Percentiles rank a stretch among this genome's conserved stretches.
These are phyloP conservation scores for Ilex paraguariensis DNA, from an alignment of 305 asterid species.

Conservation along the genomic window DNA sequence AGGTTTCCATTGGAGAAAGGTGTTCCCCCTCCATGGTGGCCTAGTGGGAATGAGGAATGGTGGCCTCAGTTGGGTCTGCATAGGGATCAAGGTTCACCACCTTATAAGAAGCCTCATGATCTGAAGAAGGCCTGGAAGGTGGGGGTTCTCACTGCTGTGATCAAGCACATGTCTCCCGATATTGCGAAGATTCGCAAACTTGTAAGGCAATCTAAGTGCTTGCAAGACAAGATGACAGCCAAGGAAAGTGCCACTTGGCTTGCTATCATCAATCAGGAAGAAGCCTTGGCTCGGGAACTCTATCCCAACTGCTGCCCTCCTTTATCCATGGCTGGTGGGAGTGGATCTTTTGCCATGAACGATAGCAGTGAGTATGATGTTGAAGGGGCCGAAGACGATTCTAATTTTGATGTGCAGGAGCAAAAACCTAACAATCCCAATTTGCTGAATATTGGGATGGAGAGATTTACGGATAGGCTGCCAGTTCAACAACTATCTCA, in stretches of 20 bases:
- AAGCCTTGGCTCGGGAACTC: slow-evolving; percentile 54
- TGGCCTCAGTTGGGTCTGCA: slow-evolving; percentile 73
- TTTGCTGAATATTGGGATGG: slow-evolving; percentile 34
- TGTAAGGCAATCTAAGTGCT: slow-evolving; percentile 73
- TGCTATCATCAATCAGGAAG: slow-evolving; percentile 76
- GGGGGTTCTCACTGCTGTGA: slow-evolving; percentile 72
- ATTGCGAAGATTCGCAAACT: slow-evolving; percentile 71
- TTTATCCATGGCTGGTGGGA: slow-evolving; percentile 30
- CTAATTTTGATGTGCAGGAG: slow-evolving; percentile 49
- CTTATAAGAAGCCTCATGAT: slow-evolving; percentile 91
- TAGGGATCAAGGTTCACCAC: slow-evolving; percentile 59
- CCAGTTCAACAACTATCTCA: slow-evolving; percentile 31
- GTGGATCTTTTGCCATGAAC: slow-evolving; percentile 29
- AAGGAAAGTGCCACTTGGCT: slow-evolving; percentile 89
- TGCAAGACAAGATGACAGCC: slow-evolving; percentile 92
- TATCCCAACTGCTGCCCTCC: slow-evolving; percentile 48
- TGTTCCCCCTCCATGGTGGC: slow-evolving; percentile 94
- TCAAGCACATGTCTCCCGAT: slow-evolving; percentile 84
- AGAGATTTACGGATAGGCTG: slow-evolving; percentile 25
- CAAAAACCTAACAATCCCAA: slow-evolving; percentile 52
- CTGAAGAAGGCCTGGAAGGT: slow-evolving; percentile 89
- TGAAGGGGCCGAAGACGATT: slow-evolving; percentile 38
- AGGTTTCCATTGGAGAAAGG: slow-evolving; percentile 82
- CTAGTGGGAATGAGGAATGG: slow-evolving; percentile 75
- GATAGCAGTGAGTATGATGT: slow-evolving; percentile 70